Base-by-base conservation (phyloP, 2,329 filamentous ascomycete genomes). In the Chaetomiaceae sp. region DNA sequence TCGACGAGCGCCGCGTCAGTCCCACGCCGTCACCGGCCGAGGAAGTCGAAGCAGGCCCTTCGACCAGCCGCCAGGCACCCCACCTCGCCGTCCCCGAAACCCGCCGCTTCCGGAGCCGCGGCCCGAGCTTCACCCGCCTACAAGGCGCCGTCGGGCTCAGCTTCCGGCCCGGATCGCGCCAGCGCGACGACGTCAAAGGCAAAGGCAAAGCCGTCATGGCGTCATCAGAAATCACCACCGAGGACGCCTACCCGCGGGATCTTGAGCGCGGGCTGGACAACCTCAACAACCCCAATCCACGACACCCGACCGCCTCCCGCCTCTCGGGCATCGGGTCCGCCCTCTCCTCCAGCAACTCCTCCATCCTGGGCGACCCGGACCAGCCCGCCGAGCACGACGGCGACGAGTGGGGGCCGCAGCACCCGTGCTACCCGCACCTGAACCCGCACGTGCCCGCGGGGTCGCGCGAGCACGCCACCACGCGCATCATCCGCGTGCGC, bases 371-470 rank as follows among this genome's bases (percentile, higher is more conserved):
- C 30, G 78, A 81, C 51, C 68, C 73, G 26, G 77, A 83, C 38
- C 75, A 85, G 27, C 77, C 82, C 40, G 75, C 78, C 18, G 82
- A n/a, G n/a, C n/a, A 81, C 22, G 74, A 82, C 43, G 84, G 86
- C 52, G 81, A 88, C 42, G 81, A 88, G 65, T 98, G 93, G 93
- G 91, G 93, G 0, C 89, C 90, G 12, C 81, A 85, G 33, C 93
- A 98, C 63, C 91, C 93, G 4, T 98, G 93, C 65, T 97, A 84
- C 62, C 93, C 93, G 39, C 93, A 97, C 61, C 71, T 88, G 32
- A 97, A 97, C 61, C 86, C 90, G 0, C 90, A 98, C 64, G 91
- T 96, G 6, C 83, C 90, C 0, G 62, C 86, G 10, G 74, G 82
- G 47, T 94, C 88, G 7, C 73, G 78, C 12, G 81, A 94, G 54